Percentiles rank a stretch among this genome's conserved stretches.
phyloP scores from a whole-genome alignment of 495 filamentous ascomycete genomes.

The Neurospora africana region DNA sequence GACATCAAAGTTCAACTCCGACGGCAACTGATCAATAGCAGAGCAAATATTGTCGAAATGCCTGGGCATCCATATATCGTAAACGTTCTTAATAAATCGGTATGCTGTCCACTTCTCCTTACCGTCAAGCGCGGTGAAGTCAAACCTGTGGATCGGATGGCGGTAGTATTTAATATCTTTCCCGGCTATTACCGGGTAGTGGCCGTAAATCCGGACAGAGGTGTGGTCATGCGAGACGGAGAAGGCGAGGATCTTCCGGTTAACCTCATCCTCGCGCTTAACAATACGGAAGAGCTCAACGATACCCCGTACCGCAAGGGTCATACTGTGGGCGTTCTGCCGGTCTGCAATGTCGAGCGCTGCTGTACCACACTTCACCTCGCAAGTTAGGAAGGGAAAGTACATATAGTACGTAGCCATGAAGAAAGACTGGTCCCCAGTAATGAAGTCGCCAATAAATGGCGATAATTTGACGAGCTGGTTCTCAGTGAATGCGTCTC shows the following conservation, averaged over 20 bases:
- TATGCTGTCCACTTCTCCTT: constrained; percentile 13
- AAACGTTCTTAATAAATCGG: constrained; percentile 25
- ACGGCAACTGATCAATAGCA: constrained; percentile 28
- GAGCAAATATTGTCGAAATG: constrained; percentile 32
- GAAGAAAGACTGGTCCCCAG: constrained; percentile 7
- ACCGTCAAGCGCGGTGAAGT: neutral
- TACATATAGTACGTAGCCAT: constrained; percentile 23
- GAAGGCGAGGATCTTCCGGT: too few relatives aligned
- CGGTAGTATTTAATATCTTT: constrained; percentile 8
- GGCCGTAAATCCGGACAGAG: neutral
- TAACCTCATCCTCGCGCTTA: too few relatives aligned
- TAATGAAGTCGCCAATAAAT: constrained; percentile 20
- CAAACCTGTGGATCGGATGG: constrained; percentile 3
- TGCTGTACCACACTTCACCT: constrained; percentile 25
- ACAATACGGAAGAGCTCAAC: constrained; percentile 25
- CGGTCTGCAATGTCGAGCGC: constrained; percentile 16
- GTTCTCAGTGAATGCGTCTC: constrained; percentile 30
- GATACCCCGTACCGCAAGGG: constrained; percentile 25
- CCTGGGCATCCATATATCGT: constrained; percentile 29
- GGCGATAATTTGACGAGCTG: constrained; percentile 31
- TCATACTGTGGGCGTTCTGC: constrained; percentile 22
- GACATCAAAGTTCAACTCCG: constrained; percentile 17
- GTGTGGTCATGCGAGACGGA: too few relatives aligned
- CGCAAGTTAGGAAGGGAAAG: constrained; percentile 16
- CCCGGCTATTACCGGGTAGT: constrained; percentile 19